phyloP scores from a whole-genome alignment of 306 rosid species.

The Heteromeles arbutifolia region DNA sequence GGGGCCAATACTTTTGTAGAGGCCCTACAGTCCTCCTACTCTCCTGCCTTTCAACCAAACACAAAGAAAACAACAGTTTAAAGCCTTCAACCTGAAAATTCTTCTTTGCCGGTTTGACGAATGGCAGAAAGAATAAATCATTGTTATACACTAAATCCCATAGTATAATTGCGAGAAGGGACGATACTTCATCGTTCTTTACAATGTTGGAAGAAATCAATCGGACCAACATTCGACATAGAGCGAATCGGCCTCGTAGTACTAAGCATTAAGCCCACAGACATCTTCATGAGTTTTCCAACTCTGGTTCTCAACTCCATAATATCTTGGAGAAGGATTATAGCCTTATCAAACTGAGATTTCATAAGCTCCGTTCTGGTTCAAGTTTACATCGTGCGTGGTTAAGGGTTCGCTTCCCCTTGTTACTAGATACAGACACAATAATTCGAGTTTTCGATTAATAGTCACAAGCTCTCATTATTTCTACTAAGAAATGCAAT shows the following conservation, averaged over 20 bases:
- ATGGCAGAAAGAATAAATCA: too few relatives aligned
- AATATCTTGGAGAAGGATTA: too few relatives aligned
- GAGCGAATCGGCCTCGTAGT: background rate
- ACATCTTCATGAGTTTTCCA: background rate
- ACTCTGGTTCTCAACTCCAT: background rate
- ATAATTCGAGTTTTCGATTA: background rate
- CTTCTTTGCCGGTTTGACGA: background rate
- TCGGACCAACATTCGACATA: background rate
- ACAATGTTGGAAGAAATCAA: background rate
- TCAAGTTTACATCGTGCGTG: background rate
- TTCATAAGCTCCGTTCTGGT: background rate
- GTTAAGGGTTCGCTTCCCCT: background rate
- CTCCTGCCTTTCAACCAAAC: background rate
- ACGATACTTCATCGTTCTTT: background rate
- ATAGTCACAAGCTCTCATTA: background rate
- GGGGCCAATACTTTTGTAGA: background rate
- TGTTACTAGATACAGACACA: background rate
- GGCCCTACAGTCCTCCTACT: background rate
- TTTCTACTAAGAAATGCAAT: background rate
- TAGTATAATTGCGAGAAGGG: background rate
- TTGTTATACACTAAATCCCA: background rate
- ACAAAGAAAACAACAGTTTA: background rate
- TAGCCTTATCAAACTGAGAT: background rate
- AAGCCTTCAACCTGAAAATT: background rate
- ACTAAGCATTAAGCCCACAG: background rate